These are phyloP conservation scores for Metarhizium brunneum DNA, from an alignment of 2,329 filamentous ascomycete species.

Conservation along the genomic window DNA sequence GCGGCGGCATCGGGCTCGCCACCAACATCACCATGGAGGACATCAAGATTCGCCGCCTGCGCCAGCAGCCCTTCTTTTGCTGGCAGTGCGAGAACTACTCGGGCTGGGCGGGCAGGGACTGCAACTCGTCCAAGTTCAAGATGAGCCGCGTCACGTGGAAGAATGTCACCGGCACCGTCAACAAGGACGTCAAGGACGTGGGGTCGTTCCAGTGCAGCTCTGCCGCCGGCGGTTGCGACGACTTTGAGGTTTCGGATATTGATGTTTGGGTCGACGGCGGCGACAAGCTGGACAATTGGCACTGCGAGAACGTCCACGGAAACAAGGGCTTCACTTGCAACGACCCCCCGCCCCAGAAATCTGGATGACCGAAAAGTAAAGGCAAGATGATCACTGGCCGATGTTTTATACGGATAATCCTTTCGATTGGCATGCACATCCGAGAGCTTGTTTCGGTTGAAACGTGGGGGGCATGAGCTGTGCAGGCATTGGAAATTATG, in stretches of 20 bases:
- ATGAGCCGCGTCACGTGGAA: conserved; percentile 19
- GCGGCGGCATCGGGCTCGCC: conserved; percentile 39
- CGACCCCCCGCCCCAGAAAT: not conserved
- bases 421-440: too few species aligned
- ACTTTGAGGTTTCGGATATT: conserved; percentile 17
- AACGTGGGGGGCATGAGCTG: too few species aligned
- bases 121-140: conserved; percentile 23
- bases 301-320: conserved; percentile 18
- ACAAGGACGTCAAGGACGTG: conserved; percentile 13
- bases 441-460: too few species aligned
- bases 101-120: conserved; percentile 22
- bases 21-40: conserved; percentile 22
- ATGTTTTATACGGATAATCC: too few species aligned
- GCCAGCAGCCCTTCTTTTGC: conserved; percentile 21
- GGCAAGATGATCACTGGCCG: too few species aligned
- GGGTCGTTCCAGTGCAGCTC: conserved; percentile 23
- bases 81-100: conserved; percentile 27
- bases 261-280: conserved; percentile 10
- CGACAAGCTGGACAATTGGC: conserved; percentile 14
- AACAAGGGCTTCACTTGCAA: conserved; percentile 16
- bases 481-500: too few species aligned
- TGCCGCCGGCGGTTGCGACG: conserved; percentile 20
- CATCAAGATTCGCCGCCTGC: conserved; percentile 16
- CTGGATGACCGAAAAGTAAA: not conserved
- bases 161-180: conserved; percentile 19